Evolutionary conservation across 2,329 filamentous ascomycete species (phyloP), one percentile per base, ranked within the genome.

Genomic region (Colletotrichum euphorbiae): DNA sequence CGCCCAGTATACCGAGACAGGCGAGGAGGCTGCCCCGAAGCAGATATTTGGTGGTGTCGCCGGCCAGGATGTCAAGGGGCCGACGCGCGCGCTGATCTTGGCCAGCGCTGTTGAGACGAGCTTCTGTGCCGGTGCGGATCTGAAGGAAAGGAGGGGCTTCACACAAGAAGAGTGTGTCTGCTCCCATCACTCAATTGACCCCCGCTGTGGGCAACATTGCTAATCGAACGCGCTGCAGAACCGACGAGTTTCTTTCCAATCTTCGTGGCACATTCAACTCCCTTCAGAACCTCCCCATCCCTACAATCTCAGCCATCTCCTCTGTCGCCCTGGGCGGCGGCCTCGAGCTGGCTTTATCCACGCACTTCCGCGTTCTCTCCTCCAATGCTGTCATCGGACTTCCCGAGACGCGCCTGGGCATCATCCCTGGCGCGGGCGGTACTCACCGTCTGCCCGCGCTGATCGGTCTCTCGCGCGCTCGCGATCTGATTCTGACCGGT

Each of bases 121-220:
- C 74, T 99, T 99, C 79, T 99, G 96, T 79, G 93, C 96, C 0
- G 96, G 96, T 42, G 96, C 96, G 4, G 96, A 99, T 77, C 81
- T 99, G 74, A 98, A 98, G 77, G 95, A 98, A 83, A 84, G 95
- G 31, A 86, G 87, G 67, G 87, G 85, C 4, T 96, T 98, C 80
- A 90, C 88, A 1, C 86, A 85, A 69, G 87, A 93, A 73, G 91
- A 98, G 94, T 97, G 79, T 70, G 88, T 80, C 13, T 7, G 1
- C 48, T 5, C 24, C 24, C 24, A 45, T 2, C 28, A 28, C 28
- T 28, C 28, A 28, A 28, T 28, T 28, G 28, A 40, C 9, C 0
- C 63, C 33, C 19, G 42, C n/a, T 24, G 2, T 12, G 24, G 12
- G 7, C 11, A 11, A 5, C 6, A 11, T 11, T 33, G 13, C 54